A percentile compares a stretch with the other conserved stretches of the same genome.
phyloP scores from a whole-genome alignment of 352 stramenopile genomes.

The Thalassiosira mediterranea region DNA sequence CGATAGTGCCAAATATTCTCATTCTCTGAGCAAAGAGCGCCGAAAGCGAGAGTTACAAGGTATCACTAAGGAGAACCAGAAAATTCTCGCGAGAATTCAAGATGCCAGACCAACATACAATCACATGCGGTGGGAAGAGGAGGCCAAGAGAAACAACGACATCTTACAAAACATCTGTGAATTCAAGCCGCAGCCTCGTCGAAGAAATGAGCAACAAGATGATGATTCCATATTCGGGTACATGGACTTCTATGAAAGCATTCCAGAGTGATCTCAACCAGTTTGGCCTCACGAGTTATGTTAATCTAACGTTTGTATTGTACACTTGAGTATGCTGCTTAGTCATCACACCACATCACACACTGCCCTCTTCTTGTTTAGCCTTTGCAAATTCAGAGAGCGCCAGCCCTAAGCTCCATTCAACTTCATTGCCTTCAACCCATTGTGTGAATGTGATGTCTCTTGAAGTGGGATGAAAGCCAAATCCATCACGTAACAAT shows the following conservation, averaged over 20 bases:
- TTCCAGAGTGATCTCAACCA: no score
- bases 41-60: constrained; percentile 84
- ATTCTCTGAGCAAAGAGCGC: constrained; percentile 70
- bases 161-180: constrained; percentile 73
- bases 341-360: no score
- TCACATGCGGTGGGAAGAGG: constrained; percentile 64
- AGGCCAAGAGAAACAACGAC: constrained; percentile 58
- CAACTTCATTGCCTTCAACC: constrained; percentile 82
- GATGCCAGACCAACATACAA: constrained; percentile 63
- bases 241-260: constrained; percentile 49
- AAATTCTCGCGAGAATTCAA: constrained; percentile 69
- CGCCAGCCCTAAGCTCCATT: constrained; percentile 83
- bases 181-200: constrained; percentile 51
- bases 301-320: no score
- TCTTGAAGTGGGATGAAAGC: constrained; percentile 73
- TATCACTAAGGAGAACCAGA: constrained; percentile 86
- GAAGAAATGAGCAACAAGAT: constrained; percentile 21
- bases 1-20: constrained; percentile 61
- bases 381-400: constrained; percentile 53
- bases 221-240: constrained; percentile 57
- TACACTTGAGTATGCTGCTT: no score
- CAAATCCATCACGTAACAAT: constrained; percentile 81
- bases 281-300: no score
- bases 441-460: constrained; percentile 84
- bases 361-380: background rate